Conservation (phyloP, 2,329 filamentous ascomycete species). For the Diplodia scrobiculata region DNA sequence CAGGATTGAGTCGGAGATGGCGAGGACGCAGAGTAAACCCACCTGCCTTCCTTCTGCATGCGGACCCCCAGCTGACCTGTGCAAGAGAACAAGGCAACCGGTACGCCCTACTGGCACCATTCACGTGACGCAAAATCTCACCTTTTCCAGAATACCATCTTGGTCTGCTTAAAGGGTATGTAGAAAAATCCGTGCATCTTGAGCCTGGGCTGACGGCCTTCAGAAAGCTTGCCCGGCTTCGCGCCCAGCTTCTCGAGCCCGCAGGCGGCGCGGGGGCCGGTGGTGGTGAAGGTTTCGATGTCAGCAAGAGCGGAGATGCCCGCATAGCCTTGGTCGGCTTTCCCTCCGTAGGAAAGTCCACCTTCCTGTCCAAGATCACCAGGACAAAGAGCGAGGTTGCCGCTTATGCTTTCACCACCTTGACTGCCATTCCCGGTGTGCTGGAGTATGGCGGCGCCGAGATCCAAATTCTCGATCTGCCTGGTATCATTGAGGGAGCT, state of each 20-base stretch:
- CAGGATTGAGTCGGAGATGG: conserved; percentile 99
- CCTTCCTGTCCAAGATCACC: conserved; percentile 97
- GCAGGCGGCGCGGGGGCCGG: conserved; percentile 75
- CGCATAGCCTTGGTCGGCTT: conserved; percentile 98
- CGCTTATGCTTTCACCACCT: conserved; percentile 93
- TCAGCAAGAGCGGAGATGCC: conserved; percentile 94
- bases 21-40: conserved; percentile 87
- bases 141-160: conserved; percentile 83
- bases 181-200: neutral
- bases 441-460: conserved; percentile 97
- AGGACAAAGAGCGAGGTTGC: conserved; percentile 97
- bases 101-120: conserved; percentile 56
- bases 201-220: neutral
- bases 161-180: conserved; percentile 92
- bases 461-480: conserved; percentile 95
- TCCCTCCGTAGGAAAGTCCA: conserved; percentile 97
- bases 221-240: conserved; percentile 92
- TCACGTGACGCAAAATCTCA: conserved; percentile 42
- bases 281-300: conserved; percentile 78
- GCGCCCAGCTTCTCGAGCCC: conserved; percentile 92
- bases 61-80: conserved; percentile 40
- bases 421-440: conserved; percentile 96
- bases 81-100: conserved; percentile 96
- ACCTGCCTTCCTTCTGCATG: conserved; percentile 25
- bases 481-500: conserved; percentile 97